Base-by-base conservation (phyloP, 2,329 filamentous ascomycete genomes). In the Monascus ruber region DNA sequence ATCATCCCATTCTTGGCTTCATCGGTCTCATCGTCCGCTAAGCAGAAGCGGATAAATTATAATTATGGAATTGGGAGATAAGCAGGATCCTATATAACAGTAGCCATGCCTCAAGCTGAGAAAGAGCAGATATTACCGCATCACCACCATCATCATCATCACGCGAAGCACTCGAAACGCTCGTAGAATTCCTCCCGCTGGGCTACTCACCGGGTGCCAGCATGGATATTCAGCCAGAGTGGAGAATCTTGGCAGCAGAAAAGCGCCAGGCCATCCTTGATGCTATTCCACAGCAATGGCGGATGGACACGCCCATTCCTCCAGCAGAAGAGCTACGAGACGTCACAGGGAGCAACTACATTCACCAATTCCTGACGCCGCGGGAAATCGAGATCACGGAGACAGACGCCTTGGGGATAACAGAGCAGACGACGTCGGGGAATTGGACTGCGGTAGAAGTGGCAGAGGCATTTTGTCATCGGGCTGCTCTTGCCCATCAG, bases 361-460 rank as follows among this genome's bases (percentile, higher is more conserved):
- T 79, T 33, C 69, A 73, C 26, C 68, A 77, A 38, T 79, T 68
- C 44, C 62, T 81, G 1, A 65, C 59, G 5, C 41, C 65, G 17
- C 54, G 64, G 32, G 77, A 81, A 48, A 62, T 79, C 8, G 68
- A 73, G 33, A 79, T 81, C 41, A 81, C 77, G 0, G 73, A 79
- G 48, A 73, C 70, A 4, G 71, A 76, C 51, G 74, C 75, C 3
- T 66, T 72, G 5, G 71, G 66, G 0, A 76, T 81, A 40, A 69
- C 72, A 1, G 60, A 69, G 36, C 70, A 71, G 34, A 77, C 74
- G 1, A 68, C 65, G 0, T 59, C 63, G 2, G 76, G 76, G 2
- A 46, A 50, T 43, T 80, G 76, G 76, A 72, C 62, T 5, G 72
- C 76, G 1, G 66, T 73, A 7, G 71, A 72, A 36, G 73, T 74